Evolutionary conservation across 2,329 filamentous ascomycete genomes (phyloP).

Genomic region (Cercospora sp.): DNA sequence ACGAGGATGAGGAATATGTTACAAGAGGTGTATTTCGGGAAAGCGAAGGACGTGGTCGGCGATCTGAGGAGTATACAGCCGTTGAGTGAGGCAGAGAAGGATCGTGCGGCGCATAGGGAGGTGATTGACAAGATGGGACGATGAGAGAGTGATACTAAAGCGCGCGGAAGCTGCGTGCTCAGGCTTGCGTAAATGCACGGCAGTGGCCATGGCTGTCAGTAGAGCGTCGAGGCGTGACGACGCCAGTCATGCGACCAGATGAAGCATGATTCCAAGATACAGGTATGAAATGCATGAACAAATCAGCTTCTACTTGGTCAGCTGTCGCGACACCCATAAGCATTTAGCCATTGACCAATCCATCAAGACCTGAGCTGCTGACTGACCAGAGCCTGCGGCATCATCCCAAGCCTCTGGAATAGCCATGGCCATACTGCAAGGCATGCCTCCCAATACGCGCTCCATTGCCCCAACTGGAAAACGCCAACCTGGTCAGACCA

Average conservation of each 20-base stretch:
- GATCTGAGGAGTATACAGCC: conserved; percentile 85
- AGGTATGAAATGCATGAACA: conserved; percentile 13
- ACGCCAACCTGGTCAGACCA: background rate
- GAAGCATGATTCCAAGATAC: conserved; percentile 4
- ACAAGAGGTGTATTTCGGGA: conserved; percentile 99
- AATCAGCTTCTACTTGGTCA: background rate
- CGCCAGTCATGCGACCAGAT: conserved; percentile 2
- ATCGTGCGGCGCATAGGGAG: conserved; percentile 82
- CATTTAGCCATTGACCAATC: background rate
- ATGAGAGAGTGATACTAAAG: background rate
- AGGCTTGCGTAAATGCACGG: background rate
- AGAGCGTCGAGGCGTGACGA: background rate
- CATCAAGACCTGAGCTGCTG: background rate
- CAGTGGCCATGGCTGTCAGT: background rate
- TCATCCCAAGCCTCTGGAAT: background rate
- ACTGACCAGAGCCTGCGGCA: background rate
- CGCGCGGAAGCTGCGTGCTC: background rate
- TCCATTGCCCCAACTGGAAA: background rate
- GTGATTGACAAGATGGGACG: conserved; percentile 65
- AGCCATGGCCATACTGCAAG: background rate
- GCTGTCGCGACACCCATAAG: background rate
- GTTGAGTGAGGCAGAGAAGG: conserved; percentile 79
- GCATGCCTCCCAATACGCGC: background rate
- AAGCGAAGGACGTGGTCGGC: conserved; percentile 97
- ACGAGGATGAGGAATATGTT: conserved; percentile 97